A percentile compares a stretch with the other conserved stretches of the same genome.
Conservation (phyloP, 164 flowering plant species). For the Tetracentron sinense region DNA sequence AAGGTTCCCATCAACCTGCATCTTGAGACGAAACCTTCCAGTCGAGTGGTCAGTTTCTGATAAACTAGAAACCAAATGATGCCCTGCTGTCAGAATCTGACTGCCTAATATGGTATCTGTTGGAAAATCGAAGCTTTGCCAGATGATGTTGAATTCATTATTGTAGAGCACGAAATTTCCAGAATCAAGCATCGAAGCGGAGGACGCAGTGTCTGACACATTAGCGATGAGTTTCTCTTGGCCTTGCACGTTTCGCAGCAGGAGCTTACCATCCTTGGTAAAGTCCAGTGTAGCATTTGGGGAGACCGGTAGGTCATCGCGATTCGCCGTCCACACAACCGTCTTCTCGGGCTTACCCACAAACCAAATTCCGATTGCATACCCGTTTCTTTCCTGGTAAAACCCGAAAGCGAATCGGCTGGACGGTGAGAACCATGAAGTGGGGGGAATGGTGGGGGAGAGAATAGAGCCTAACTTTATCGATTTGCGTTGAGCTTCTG, state of each 20-base stretch:
- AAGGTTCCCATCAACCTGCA: slow-evolving; percentile 15
- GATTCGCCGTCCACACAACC: slow-evolving; percentile 10
- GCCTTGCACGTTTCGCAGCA: neutral
- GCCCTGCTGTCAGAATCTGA: neutral
- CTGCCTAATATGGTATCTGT: slow-evolving; percentile 11
- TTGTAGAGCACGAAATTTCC: slow-evolving; percentile 14
- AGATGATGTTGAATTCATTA: neutral
- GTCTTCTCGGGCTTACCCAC: slow-evolving; percentile 6
- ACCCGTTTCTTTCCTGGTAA: slow-evolving; percentile 14
- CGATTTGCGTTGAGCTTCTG: too few relatives aligned
- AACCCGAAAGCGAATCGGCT: slow-evolving; percentile 20
- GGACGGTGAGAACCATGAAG: slow-evolving; percentile 18
- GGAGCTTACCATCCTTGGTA: neutral
- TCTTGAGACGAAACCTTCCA: slow-evolving; percentile 1
- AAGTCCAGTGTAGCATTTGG: slow-evolving; percentile 1
- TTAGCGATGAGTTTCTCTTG: neutral
- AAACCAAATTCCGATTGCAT: slow-evolving; percentile 16
- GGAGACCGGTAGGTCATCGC: slow-evolving; percentile 12
- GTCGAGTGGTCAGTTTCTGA: slow-evolving; percentile 1
- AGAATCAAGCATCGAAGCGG: slow-evolving; percentile 8
- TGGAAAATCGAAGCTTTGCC: slow-evolving; percentile 7
- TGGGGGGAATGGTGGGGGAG: neutral
- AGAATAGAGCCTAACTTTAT: slow-evolving; percentile 12
- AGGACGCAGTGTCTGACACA: neutral
- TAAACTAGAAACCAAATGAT: neutral